Percentiles rank a stretch among this genome's conserved stretches.
These are phyloP conservation scores for Trichoderma sp. DNA, from an alignment of 2,329 filamentous ascomycete genomes.

Conservation along the genomic window DNA sequence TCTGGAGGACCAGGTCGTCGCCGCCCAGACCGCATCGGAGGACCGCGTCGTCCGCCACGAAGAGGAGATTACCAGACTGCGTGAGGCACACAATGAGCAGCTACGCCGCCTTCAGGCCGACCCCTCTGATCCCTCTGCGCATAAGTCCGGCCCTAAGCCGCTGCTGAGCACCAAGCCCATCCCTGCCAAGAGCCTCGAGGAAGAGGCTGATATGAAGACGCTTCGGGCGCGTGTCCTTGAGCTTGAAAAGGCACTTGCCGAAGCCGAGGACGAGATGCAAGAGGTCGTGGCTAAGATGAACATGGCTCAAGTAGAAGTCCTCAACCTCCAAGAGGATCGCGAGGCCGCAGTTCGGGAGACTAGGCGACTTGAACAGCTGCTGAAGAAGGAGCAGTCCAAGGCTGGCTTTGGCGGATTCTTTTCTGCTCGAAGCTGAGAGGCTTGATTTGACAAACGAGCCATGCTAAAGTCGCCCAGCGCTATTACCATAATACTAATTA, in stretches of 20 bases:
- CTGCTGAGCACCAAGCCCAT: slow-evolving; percentile 44
- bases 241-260: slow-evolving; percentile 70
- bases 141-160: slow-evolving; percentile 30
- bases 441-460: not conserved
- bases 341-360: slow-evolving; percentile 76
- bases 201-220: slow-evolving; percentile 71
- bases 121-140: slow-evolving; percentile 34
- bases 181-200: slow-evolving; percentile 66
- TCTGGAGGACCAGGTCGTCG: slow-evolving; percentile 81
- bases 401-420: slow-evolving; percentile 28
- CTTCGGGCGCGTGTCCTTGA: slow-evolving; percentile 79
- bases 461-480: not conserved
- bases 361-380: slow-evolving; percentile 64
- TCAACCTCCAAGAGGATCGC: slow-evolving; percentile 72
- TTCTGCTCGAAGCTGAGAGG: not conserved
- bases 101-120: slow-evolving; percentile 73
- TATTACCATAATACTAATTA: not conserved
- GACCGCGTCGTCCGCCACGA: slow-evolving; percentile 82
- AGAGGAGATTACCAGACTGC: slow-evolving; percentile 74
- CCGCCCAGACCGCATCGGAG: slow-evolving; percentile 83
- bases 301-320: slow-evolving; percentile 77
- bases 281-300: slow-evolving; percentile 81
- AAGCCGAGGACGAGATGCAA: slow-evolving; percentile 73
- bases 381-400: slow-evolving; percentile 64
- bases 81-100: slow-evolving; percentile 75